Evolutionary conservation across 1,284 basidiomycete genomes (phyloP).

Genomic region (Apiotrichum porosum): DNA sequence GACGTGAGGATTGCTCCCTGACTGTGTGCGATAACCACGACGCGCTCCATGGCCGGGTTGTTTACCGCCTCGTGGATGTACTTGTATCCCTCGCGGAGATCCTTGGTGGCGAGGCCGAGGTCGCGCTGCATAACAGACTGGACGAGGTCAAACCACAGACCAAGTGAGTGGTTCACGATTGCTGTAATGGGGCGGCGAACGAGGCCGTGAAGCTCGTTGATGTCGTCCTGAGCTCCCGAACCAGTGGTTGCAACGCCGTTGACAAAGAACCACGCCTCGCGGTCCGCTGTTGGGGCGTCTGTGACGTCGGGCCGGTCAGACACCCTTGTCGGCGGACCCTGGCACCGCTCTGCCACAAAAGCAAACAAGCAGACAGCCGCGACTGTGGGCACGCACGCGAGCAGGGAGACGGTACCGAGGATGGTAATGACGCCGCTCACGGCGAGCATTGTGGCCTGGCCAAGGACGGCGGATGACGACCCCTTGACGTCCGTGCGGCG

Average conservation of each 20-base stretch:
- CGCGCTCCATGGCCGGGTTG: slow-evolving; percentile 14
- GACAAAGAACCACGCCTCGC: slow-evolving; percentile 25
- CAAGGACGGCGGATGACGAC: too few relatives aligned
- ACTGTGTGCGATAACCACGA: slow-evolving; percentile 34
- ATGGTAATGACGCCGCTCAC: neutral
- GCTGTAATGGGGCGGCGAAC: slow-evolving; percentile 29
- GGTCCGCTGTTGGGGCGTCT: neutral
- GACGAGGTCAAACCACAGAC: slow-evolving; percentile 30
- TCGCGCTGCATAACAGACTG: slow-evolving; percentile 32
- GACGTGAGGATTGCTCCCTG: slow-evolving; percentile 32
- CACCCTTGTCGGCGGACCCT: neutral
- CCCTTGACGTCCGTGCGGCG: too few relatives aligned
- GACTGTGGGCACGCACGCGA: neutral
- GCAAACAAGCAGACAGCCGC: neutral
- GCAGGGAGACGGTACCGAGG: neutral
- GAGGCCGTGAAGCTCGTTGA: slow-evolving; percentile 18
- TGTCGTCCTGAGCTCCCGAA: slow-evolving; percentile 22
- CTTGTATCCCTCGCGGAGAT: slow-evolving; percentile 22
- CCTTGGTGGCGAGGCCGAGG: slow-evolving; percentile 22
- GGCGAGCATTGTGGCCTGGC: neutral
- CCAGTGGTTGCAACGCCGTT: slow-evolving; percentile 28
- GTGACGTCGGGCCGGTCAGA: neutral
- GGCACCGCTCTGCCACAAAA: neutral
- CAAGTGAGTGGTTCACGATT: slow-evolving; percentile 26
- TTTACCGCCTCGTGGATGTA: slow-evolving; percentile 9